Evolutionary conservation across 345 rosid genomes (phyloP).

Genomic region (Salix udensis): DNA sequence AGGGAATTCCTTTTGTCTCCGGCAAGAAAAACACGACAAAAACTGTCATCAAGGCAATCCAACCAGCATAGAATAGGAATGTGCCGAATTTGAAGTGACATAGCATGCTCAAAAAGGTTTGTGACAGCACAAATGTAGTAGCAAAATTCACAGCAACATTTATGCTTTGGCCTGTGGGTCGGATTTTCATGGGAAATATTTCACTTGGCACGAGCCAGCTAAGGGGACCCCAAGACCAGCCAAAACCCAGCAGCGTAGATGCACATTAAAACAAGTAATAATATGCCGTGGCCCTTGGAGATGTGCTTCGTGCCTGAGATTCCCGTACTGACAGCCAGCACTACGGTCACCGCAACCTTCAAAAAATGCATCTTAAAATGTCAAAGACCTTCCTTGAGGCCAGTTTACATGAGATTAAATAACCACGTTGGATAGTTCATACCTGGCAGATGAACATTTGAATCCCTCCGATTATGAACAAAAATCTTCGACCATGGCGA

Average conservation of each 20-base stretch:
- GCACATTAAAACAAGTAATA: constrained; percentile 50
- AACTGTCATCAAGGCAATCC: constrained; percentile 52
- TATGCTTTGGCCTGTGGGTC: constrained; percentile 64
- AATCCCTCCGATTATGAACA: constrained; percentile 62
- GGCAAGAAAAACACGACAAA: constrained; percentile 52
- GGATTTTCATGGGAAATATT: constrained; percentile 58
- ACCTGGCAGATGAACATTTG: constrained; percentile 73
- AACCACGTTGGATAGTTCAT: not conserved
- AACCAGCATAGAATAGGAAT: constrained; percentile 57
- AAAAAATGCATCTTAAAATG: not conserved
- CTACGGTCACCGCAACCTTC: constrained; percentile 24
- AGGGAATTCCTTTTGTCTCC: constrained; percentile 58
- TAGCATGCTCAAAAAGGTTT: constrained; percentile 56
- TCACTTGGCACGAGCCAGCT: constrained; percentile 63
- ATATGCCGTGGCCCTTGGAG: constrained; percentile 33
- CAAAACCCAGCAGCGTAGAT: constrained; percentile 62
- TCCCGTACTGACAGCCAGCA: constrained; percentile 40
- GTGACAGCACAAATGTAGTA: constrained; percentile 45
- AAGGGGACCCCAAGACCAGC: constrained; percentile 76
- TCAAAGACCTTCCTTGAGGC: not conserved
- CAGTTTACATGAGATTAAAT: not conserved
- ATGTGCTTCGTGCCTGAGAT: constrained; percentile 42
- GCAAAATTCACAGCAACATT: constrained; percentile 49
- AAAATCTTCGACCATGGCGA: constrained; percentile 62
- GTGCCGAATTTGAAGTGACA: constrained; percentile 60